Evolutionary conservation across 23 red algal species (phyloP), one percentile per base, ranked within the genome.

Genomic region (Gracilaria domingensis): DNA sequence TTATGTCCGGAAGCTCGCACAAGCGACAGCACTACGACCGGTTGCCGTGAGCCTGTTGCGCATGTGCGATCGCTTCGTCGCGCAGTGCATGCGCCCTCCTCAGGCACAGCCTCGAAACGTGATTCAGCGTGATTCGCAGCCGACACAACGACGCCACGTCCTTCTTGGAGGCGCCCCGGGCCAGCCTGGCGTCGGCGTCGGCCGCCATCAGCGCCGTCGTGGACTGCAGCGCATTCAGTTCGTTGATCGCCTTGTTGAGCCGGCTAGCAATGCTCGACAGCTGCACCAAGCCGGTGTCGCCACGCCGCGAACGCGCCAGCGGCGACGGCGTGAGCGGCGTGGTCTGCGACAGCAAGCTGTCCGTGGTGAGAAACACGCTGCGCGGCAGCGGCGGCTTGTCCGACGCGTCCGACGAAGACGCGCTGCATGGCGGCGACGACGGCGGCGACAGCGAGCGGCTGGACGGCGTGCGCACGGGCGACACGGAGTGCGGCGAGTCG

Each of bases 121-220:
- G 74, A 53, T 91, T 42, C 25, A 91, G 57, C 18, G 74, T 91
- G 12, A 91, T 81, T 17, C 87, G 72, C n/a, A 91, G 35, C 20
- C 62, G 32, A 16, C 50, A 66, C 35, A 82, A 72, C 16, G 58
- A 37, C 6, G 84, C 37, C 47, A 50, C 67, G n/a, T 76, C 36
- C 21, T 42, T 76, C 35, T 33, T 36, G 35, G 30, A 70, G 4
- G 30, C 7, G 28, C 30, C 11, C 35, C 35, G 35, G 65, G 65
- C 28, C 3, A 70, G 65, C 35, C 30, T 70, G 17, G 28, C 55
- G 23, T 72, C 84, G 44, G 84, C 84, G 12, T 88, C 66, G 3
- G 84, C 84, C 23, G 84, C 84, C 49, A 61, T 23, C 33, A 26
- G 8, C 47, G 84, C 84, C 8, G 84, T 88, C 7, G 51, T 53